phyloP scores from a whole-genome alignment of 495 filamentous ascomycete species.

The Lasiosphaeriaceae sp. region DNA sequence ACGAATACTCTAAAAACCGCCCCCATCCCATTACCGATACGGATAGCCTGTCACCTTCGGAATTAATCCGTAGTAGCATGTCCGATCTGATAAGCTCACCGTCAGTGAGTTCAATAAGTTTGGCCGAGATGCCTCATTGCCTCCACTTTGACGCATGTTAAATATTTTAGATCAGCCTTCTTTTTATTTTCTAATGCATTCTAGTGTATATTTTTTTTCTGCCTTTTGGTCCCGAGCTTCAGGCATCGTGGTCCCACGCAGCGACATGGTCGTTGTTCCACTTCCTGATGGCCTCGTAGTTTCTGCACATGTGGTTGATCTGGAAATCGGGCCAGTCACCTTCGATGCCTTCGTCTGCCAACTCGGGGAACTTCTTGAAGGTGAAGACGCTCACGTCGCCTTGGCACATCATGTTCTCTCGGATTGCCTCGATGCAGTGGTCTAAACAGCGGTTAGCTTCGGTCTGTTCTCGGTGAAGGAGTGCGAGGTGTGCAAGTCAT shows the following conservation, averaged over 20 bases:
- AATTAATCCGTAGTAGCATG: too few species aligned
- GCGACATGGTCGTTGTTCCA: constrained; percentile 50
- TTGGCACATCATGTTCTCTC: constrained; percentile 50
- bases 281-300: constrained; percentile 44
- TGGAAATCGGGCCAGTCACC: constrained; percentile 46
- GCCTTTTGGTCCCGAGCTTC: neutral
- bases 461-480: neutral
- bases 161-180: too few species aligned
- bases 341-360: constrained; percentile 33
- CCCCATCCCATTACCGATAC: too few species aligned
- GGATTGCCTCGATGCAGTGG: constrained; percentile 49
- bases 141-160: too few species aligned
- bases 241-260: constrained; percentile 29
- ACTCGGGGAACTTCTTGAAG: constrained; percentile 35
- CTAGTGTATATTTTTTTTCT: too few species aligned
- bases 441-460: constrained; percentile 19
- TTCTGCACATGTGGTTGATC: constrained; percentile 46
- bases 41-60: too few species aligned
- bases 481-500: neutral
- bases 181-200: too few species aligned
- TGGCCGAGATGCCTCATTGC: too few species aligned
- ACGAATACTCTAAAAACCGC: too few species aligned
- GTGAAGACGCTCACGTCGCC: constrained; percentile 49
- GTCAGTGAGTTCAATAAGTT: too few species aligned
- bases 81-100: too few species aligned